Evolutionary conservation across 495 filamentous ascomycete species (phyloP).

Genomic region (Halenospora varia): DNA sequence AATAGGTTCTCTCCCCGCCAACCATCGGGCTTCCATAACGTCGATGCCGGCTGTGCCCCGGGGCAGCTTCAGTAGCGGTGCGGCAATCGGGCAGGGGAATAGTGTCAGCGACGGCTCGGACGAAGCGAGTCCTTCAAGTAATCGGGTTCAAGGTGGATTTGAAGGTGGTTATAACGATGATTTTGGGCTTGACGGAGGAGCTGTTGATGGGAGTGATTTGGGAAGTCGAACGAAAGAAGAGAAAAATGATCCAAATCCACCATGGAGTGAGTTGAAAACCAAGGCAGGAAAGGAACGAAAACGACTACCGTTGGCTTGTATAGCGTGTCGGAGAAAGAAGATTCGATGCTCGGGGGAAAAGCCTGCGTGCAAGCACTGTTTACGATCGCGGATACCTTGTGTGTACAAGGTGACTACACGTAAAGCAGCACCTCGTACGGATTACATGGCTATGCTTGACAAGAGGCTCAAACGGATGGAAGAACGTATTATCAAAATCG

Average conservation of each 20-base stretch:
- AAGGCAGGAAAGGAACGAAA: constrained; percentile 98
- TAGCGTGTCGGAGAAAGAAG: constrained; percentile 94
- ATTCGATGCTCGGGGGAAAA: constrained; percentile 98
- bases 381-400: constrained; percentile 88
- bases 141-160: constrained; percentile 35
- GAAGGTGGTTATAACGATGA: constrained; percentile 39
- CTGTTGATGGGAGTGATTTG: constrained; percentile 45
- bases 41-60: constrained; percentile 16
- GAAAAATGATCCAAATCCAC: constrained; percentile 55
- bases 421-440: constrained; percentile 92
- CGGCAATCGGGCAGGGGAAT: constrained; percentile 11
- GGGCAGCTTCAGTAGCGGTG: constrained; percentile 15
- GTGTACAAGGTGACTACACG: constrained; percentile 97
- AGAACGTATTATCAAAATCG: constrained; percentile 92
- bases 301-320: constrained; percentile 88
- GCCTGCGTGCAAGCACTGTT: constrained; percentile 94
- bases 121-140: constrained; percentile 44
- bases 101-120: constrained; percentile 33
- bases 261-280: constrained; percentile 97
- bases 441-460: constrained; percentile 99
- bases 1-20: constrained; percentile 12
- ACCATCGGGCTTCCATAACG: constrained; percentile 16
- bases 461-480: constrained; percentile 93
- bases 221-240: constrained; percentile 50
- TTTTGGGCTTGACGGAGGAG: constrained; percentile 41